Evolutionary conservation across 768 basidiomycete genomes (phyloP), one percentile per base, ranked within the genome.

Genomic region (Paxillus ammoniavirescens): DNA sequence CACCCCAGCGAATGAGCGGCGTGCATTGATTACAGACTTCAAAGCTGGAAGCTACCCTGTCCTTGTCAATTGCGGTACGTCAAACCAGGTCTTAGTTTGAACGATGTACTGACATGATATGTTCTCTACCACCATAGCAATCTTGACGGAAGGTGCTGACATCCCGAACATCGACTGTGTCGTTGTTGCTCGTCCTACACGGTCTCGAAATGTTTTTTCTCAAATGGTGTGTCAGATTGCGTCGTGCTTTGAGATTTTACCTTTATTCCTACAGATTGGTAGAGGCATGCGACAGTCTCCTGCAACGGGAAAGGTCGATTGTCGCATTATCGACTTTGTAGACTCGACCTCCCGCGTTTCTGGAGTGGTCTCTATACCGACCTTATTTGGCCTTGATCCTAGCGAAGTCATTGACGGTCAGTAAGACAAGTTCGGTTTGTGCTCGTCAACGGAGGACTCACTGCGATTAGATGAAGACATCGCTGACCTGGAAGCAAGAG

Each of bases 81-180:
- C 47, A 73, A 62, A n/a, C 10, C 31, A 18, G 2, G 23, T 40
- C 35, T 21, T 23, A 50, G 48, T 13, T 45, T 2, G 40, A 43
- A 37, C n/a, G n/a, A 4, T 36, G 18, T 33, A n/a, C 26, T 49
- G 12, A 30, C 42, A 33, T 9, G 31, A 46, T 42, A 8, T 10
- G 30, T 54, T 36, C 47, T 50, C 21, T 8, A 28, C 26, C 26
- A 26, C 26, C 26, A 60, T 18, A 70, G 92, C 92, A 18, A 89
- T 97, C 45, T 75, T 97, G 58, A 96, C 93, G 1, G 94, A 97
- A 74, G 94, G 94, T 4, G 84, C 93, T 17, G 95, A 98, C 73
- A 92, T 98, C 48, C 95, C 95, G 2, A 91, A 91, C 55, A 89
- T 97, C 50, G 95, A 98, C 62, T 97, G 94, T 57, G 80, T 98